Evolutionary conservation across 495 filamentous ascomycete species (phyloP).

Genomic region (Lophium mytilinum): DNA sequence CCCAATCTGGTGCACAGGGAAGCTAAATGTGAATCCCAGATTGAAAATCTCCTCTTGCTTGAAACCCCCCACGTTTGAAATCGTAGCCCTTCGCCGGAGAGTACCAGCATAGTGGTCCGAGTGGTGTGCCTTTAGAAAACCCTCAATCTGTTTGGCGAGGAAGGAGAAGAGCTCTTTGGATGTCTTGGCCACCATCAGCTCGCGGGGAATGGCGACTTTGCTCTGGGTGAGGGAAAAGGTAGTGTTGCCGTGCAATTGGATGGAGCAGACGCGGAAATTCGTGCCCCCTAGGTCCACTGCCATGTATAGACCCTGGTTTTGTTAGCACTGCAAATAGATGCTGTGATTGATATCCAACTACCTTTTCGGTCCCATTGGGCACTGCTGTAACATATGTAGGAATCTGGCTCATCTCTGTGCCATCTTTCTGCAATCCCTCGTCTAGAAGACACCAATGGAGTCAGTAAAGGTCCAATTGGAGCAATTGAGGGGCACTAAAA

Average conservation of each 20-base stretch:
- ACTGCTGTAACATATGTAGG: constrained; percentile 93
- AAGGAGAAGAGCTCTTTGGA: constrained; percentile 87
- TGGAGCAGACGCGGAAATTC: constrained; percentile 95
- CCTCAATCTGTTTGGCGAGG: constrained; percentile 81
- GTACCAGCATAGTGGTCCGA: constrained; percentile 76
- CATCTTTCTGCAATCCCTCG: constrained; percentile 73
- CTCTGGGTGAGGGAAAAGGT: constrained; percentile 87
- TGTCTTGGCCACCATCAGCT: constrained; percentile 83
- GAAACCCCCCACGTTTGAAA: constrained; percentile 38
- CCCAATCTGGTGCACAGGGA: constrained; percentile 86
- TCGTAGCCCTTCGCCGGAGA: constrained; percentile 48
- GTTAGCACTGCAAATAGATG: constrained; percentile 7
- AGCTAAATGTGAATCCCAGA: constrained; percentile 95
- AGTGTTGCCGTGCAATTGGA: constrained; percentile 81
- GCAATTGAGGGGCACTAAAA: neutral
- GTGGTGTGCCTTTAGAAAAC: constrained; percentile 81
- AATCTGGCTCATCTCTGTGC: constrained; percentile 83
- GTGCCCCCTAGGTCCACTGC: constrained; percentile 95
- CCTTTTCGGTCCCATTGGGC: constrained; percentile 96
- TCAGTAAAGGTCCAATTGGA: neutral
- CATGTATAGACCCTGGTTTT: constrained; percentile 73
- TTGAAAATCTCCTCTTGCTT: constrained; percentile 70
- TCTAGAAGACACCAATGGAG: constrained; percentile 34
- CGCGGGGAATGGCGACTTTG: constrained; percentile 82
- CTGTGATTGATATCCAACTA: constrained; percentile 23